Evolutionary conservation across 1,139 yeast genomes (phyloP).

Genomic region (Candida sp.): DNA sequence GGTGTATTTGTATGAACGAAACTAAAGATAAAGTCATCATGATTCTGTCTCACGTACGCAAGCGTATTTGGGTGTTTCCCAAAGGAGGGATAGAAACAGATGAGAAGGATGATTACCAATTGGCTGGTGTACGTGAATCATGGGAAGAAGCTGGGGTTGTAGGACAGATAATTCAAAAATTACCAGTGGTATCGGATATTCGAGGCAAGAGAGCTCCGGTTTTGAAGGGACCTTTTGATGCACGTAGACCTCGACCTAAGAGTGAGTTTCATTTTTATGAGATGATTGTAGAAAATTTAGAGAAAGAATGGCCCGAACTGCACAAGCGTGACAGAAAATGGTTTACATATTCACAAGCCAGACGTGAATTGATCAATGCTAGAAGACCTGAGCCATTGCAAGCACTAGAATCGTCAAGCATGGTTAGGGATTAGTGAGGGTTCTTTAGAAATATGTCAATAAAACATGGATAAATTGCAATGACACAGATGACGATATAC

Average conservation of each 20-base stretch:
- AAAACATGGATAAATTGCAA: too few species aligned
- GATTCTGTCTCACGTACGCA: conserved; percentile 69
- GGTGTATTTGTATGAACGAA: conserved; percentile 71
- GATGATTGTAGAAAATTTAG: conserved; percentile 55
- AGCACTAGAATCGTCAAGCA: conserved; percentile 57
- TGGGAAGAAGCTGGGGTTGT: conserved; percentile 98
- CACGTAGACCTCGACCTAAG: conserved; percentile 48
- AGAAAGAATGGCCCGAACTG: conserved; percentile 73
- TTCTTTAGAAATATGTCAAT: too few species aligned
- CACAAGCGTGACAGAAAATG: conserved; percentile 61
- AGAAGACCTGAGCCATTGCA: conserved; percentile 67
- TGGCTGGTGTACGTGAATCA: conserved; percentile 79
- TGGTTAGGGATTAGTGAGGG: conserved; percentile 25
- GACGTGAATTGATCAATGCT: conserved; percentile 53
- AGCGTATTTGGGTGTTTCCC: conserved; percentile 80
- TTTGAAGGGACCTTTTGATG: conserved; percentile 40
- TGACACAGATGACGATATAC: too few species aligned
- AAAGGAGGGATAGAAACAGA: conserved; percentile 95
- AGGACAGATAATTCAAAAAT: conserved; percentile 51
- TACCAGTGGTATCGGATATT: conserved; percentile 69
- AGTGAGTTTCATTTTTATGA: conserved; percentile 86
- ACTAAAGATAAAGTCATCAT: conserved; percentile 63
- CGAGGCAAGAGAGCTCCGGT: conserved; percentile 54
- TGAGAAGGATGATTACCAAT: conserved; percentile 55
- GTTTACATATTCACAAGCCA: conserved; percentile 75